phyloP scores from a whole-genome alignment of 1,284 basidiomycete genomes.

The Melampsora larici-populina region DNA sequence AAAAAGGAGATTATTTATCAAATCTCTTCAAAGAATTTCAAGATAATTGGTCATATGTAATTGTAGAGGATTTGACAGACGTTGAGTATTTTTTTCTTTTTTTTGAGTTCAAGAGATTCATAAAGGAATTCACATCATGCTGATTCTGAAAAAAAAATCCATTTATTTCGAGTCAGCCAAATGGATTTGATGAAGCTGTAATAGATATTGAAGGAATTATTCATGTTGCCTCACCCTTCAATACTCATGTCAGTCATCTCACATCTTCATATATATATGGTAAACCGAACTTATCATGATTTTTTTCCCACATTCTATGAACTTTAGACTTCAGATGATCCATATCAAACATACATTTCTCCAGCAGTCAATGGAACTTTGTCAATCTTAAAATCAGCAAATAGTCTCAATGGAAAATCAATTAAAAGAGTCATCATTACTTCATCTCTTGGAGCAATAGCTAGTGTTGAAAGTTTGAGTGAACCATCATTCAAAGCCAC shows the following conservation, averaged over 20 bases:
- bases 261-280: too few species aligned
- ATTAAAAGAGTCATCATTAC: slow-evolving; percentile 57
- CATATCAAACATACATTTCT: slow-evolving; percentile 54
- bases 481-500: neutral
- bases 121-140: neutral
- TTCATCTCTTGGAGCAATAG: slow-evolving; percentile 55
- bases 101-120: neutral
- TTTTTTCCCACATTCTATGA: too few species aligned
- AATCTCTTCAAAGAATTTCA: neutral
- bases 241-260: neutral
- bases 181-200: slow-evolving; percentile 54
- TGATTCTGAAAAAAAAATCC: neutral
- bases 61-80: neutral
- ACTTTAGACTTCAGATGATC: slow-evolving; percentile 45
- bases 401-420: slow-evolving; percentile 46
- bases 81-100: neutral
- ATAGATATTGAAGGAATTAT: slow-evolving; percentile 54
- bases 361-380: slow-evolving; percentile 58
- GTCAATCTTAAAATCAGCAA: slow-evolving; percentile 54
- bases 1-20: neutral
- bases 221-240: slow-evolving; percentile 42
- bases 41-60: neutral
- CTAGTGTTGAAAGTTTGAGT: slow-evolving; percentile 48
- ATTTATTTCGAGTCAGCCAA: neutral
- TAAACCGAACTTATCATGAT: too few species aligned